Evolutionary conservation across 2,329 filamentous ascomycete genomes (phyloP).

Genomic region (Trichoderma sp.): DNA sequence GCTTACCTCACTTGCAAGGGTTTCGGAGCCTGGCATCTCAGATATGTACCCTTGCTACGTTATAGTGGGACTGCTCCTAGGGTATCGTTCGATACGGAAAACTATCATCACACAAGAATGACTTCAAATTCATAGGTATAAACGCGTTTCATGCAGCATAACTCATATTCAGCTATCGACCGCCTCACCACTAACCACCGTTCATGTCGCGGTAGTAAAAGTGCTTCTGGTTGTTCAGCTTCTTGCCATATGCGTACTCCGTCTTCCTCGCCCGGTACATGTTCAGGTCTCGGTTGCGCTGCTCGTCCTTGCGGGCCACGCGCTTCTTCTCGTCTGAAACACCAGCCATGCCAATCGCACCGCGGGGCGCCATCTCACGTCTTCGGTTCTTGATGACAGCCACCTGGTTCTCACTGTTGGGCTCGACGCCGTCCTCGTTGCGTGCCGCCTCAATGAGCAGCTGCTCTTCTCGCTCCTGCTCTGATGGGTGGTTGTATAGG

Average conservation of each 20-base stretch:
- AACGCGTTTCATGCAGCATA: not conserved
- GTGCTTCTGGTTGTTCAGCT: constrained; percentile 71
- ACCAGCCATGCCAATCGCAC: constrained; percentile 76
- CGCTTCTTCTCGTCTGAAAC: constrained; percentile 75
- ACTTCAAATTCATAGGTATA: not conserved
- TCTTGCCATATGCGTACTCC: constrained; percentile 71
- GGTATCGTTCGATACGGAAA: not conserved
- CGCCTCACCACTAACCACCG: constrained; percentile 42
- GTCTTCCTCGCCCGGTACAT: constrained; percentile 63
- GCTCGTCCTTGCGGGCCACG: constrained; percentile 66
- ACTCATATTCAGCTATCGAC: constrained; percentile 3
- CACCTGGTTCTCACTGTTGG: constrained; percentile 39
- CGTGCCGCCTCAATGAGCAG: constrained; percentile 57
- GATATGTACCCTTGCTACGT: not conserved
- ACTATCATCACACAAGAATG: not conserved
- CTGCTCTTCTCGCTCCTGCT: constrained; percentile 72
- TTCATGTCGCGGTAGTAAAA: constrained; percentile 56
- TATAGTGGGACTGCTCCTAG: not conserved
- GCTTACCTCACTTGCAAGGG: not conserved
- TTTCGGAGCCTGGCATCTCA: not conserved
- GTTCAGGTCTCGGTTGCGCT: constrained; percentile 67
- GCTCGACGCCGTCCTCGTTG: constrained; percentile 42
- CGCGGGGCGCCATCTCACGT: constrained; percentile 64
- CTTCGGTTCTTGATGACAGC: constrained; percentile 42
- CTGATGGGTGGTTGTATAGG: constrained; percentile 77